phyloP scores from a whole-genome alignment of 345 rosid genomes.

The Crucihimalaya himalaica region DNA sequence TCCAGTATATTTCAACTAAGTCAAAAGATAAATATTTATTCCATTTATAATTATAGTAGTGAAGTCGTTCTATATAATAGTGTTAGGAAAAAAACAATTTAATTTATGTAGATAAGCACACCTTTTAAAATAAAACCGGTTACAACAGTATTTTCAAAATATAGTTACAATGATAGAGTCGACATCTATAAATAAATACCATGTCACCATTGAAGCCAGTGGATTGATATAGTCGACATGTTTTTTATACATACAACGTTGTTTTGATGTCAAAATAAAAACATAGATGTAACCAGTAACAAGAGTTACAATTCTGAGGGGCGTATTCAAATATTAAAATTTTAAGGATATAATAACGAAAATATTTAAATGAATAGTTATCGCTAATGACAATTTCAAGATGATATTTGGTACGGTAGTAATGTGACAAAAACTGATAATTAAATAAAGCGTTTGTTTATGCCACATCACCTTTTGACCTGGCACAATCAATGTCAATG shows the following conservation, averaged over 20 bases:
- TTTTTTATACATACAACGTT: background rate
- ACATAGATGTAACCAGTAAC: background rate
- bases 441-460: slow-evolving; percentile 8
- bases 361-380: background rate
- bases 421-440: slow-evolving; percentile 2
- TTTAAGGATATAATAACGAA: background rate
- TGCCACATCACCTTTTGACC: slow-evolving; percentile 33
- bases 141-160: background rate
- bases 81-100: background rate
- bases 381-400: slow-evolving; percentile 4
- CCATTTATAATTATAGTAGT: background rate
- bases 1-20: background rate
- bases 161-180: background rate
- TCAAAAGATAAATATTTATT: background rate
- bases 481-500: slow-evolving; percentile 21
- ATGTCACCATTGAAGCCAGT: background rate
- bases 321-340: background rate
- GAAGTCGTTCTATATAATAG: background rate
- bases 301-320: too few species aligned
- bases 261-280: background rate
- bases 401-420: background rate
- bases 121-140: too few species aligned
- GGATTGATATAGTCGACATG: background rate
- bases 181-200: background rate
- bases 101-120: too few species aligned